Conservation (phyloP, 768 basidiomycete genomes). For the Leccinum broughii region DNA sequence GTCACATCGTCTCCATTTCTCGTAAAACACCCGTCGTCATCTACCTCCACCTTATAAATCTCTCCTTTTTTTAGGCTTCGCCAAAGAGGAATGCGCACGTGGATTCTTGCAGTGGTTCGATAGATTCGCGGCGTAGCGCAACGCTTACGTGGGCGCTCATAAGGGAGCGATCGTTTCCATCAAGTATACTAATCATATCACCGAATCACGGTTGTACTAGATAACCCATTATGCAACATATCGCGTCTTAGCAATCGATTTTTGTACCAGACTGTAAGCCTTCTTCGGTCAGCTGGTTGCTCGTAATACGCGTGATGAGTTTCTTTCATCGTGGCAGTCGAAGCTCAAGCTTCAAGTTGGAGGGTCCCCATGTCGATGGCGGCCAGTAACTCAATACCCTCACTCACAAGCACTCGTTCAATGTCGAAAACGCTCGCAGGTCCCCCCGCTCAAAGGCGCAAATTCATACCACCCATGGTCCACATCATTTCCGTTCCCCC, state of each 20-base stretch:
- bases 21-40: not conserved
- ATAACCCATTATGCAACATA: slow-evolving; percentile 5
- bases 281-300: not conserved
- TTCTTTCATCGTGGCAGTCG: not conserved
- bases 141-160: not conserved
- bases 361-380: not conserved
- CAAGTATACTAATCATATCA: not conserved
- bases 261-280: not conserved
- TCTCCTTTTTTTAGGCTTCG: slow-evolving; percentile 45
- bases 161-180: not conserved
- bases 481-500: not conserved
- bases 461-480: not conserved
- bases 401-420: not conserved
- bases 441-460: slow-evolving; percentile 8
- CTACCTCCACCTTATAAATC: not conserved
- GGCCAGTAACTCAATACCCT: not conserved
- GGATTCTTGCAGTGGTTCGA: slow-evolving; percentile 53
- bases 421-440: slow-evolving; percentile 40
- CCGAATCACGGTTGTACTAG: slow-evolving; percentile 10
- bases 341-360: not conserved
- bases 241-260: not conserved
- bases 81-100: slow-evolving; percentile 58
- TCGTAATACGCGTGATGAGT: too few species aligned
- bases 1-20: not conserved
- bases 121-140: slow-evolving; percentile 37